Evolutionary conservation across 352 stramenopile genomes (phyloP), one percentile per base, ranked within the genome.

Genomic region (Pythium chondricola): DNA sequence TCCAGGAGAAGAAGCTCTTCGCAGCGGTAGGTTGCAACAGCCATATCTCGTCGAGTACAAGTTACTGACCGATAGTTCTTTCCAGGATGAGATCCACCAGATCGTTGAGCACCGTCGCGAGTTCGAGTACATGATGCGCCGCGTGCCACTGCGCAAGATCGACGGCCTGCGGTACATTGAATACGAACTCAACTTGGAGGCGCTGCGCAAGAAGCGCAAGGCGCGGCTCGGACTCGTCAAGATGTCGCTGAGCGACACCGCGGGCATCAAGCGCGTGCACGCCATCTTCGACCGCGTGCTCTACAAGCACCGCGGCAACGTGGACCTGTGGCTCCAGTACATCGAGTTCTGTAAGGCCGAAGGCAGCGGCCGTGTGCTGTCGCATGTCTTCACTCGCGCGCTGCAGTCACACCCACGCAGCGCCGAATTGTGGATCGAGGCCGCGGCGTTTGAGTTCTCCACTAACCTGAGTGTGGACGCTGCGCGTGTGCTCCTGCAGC

Each of bases 81-180:
- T n/a, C 17, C 26, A 79, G 57, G 68, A 85, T 21, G 89, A 97
- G 67, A 88, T 97, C 48, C 76, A 85, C 18, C 82, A 95, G 60
- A 95, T 97, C 50, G 85, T 96, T 27, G 79, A 88, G 50, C 81
- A 79, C 41, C 83, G 90, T 10, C 74, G 86, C 20, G 79, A 94
- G 43, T 97, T 96, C 53, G 90, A 97, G 79, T 97, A 97, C 71
- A 69, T 84, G 59, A 80, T 97, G 56, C 75, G 87, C 52, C 85
- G 89, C 38, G 69, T 90, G 43, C 83, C 89, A 30, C 52, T 95
- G 56, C 85, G 86, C 56, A 95, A 94, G 65, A 85, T 95, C 45
- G 90, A 97, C 64, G 94, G 68, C 21, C 79, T 97, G 65, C 85
- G 89, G 31, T 97, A 97, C 69, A 89, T 96, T 41, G 85, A 96